Evolutionary conservation across 176 grass and related monocot genomes (phyloP), one percentile per base, ranked within the genome.

Genomic region (Aegilops longissima): DNA sequence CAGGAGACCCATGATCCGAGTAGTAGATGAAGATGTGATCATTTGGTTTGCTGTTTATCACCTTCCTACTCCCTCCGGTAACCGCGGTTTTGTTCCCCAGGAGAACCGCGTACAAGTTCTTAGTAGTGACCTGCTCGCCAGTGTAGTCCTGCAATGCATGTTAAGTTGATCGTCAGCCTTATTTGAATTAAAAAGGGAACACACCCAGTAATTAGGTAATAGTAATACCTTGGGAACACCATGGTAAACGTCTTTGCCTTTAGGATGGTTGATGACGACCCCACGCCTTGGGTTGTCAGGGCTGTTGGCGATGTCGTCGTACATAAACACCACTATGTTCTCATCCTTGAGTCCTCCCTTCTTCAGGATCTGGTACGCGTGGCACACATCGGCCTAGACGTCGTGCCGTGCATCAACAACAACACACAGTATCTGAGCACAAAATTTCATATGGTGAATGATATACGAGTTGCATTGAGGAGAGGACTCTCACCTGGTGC

Each of bases 1-100:
- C 96, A 80, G 96, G 84, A 62, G 93, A 93, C 58, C 96, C 96
- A 73, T 98, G 96, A 81, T 98, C 96, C 3, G 96, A 86, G 86
- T 96, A 98, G 69, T 98, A 98, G 84, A 98, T 87, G 73, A 98
- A 98, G 77, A 98, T 98, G 39, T 93, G 94, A 76, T 98, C 96
- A 66, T 90, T 68, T 58, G 84, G 82, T 90, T 98, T 91, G 65
- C 96, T 98, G 70, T 98, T 82, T 83, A 98, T 88, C 35, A 98
- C 96, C 86, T 98, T 98, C 80, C 87, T 89, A 86, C 93, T 98
- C 76, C 96, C 96, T 73, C 93, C 96, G 89, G 93, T 83, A 67
- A 94, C 81, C 27, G 96, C 88, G 71, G 73, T 91, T 86, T 88
- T 93, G 69, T 95, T 85, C 20, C 96, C 96, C 86, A 92, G 73